phyloP scores from a whole-genome alignment of 768 basidiomycete genomes.

The Amyloporia xantha region DNA sequence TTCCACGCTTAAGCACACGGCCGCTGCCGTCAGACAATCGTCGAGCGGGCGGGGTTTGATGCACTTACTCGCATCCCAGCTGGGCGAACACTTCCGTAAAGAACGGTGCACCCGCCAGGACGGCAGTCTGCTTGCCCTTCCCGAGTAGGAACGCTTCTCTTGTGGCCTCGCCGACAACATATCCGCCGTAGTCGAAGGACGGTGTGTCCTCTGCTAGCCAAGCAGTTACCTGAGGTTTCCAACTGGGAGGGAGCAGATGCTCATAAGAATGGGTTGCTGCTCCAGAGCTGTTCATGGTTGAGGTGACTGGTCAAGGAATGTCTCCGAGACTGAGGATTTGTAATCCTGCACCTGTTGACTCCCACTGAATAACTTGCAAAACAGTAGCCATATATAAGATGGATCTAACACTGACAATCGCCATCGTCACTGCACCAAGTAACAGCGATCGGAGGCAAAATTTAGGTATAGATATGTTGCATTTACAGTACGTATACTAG shows the following conservation, averaged over 20 bases:
- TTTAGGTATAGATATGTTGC: too few species aligned
- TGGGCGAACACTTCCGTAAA: slow-evolving; percentile 89
- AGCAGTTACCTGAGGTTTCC: slow-evolving; percentile 70
- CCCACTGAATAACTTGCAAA: too few species aligned
- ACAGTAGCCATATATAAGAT: too few species aligned
- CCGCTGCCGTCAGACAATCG: not conserved
- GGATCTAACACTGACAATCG: too few species aligned
- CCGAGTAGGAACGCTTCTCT: slow-evolving; percentile 87
- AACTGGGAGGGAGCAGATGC: slow-evolving; percentile 88
- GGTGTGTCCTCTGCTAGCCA: slow-evolving; percentile 96
- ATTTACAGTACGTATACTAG: too few species aligned
- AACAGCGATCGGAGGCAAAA: too few species aligned
- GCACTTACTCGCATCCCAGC: slow-evolving; percentile 81
- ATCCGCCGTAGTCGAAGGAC: slow-evolving; percentile 94
- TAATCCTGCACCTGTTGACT: too few species aligned
- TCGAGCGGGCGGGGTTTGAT: not conserved
- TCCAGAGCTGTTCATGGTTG: not conserved
- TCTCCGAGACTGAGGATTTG: too few species aligned
- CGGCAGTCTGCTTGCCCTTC: slow-evolving; percentile 71
- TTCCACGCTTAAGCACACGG: slow-evolving; percentile 57
- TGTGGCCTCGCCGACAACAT: slow-evolving; percentile 86
- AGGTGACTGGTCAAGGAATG: too few species aligned
- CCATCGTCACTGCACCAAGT: too few species aligned
- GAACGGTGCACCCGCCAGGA: slow-evolving; percentile 93
- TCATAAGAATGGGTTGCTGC: slow-evolving; percentile 23